These are phyloP conservation scores for Heterobasidion occidentale DNA, from an alignment of 1,284 basidiomycete species.

Conservation along the genomic window DNA sequence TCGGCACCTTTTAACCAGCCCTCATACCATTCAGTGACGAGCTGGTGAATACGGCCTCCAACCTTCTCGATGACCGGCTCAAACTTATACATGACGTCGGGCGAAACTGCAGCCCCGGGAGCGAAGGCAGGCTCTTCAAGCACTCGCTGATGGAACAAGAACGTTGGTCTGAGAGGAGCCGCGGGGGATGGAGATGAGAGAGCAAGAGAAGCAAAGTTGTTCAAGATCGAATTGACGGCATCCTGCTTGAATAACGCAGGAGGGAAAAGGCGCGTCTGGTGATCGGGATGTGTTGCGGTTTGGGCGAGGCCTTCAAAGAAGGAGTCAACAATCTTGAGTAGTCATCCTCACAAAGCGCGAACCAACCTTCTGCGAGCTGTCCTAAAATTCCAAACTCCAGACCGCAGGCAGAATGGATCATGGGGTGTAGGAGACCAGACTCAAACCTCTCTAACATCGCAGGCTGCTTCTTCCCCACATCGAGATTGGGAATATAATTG, in stretches of 20 bases:
- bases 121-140: slow-evolving; percentile 25
- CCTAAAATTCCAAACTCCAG: slow-evolving; percentile 56
- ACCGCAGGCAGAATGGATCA: slow-evolving; percentile 61
- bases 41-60: slow-evolving; percentile 15
- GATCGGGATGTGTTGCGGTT: slow-evolving; percentile 21
- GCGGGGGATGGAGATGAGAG: slow-evolving; percentile 10
- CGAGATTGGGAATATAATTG: slow-evolving; percentile 24
- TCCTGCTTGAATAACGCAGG: slow-evolving; percentile 18
- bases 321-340: background rate
- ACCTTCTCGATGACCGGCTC: slow-evolving; percentile 31
- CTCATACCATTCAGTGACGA: slow-evolving; percentile 43
- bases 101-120: slow-evolving; percentile 34
- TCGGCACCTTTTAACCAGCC: slow-evolving; percentile 22
- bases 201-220: slow-evolving; percentile 9
- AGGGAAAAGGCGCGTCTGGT: slow-evolving; percentile 15
- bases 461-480: slow-evolving; percentile 28
- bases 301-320: slow-evolving; percentile 25
- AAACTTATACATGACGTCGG: slow-evolving; percentile 20
- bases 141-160: slow-evolving; percentile 30
- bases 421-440: slow-evolving; percentile 51
- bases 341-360: background rate
- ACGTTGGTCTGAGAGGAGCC: slow-evolving; percentile 21
- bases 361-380: slow-evolving; percentile 53
- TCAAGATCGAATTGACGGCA: slow-evolving; percentile 5
- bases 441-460: slow-evolving; percentile 57